A percentile compares a stretch with the other conserved stretches of the same genome.
phyloP scores from a whole-genome alignment of 176 grass and related monocot species.

The Tillandsia fasciculata region DNA sequence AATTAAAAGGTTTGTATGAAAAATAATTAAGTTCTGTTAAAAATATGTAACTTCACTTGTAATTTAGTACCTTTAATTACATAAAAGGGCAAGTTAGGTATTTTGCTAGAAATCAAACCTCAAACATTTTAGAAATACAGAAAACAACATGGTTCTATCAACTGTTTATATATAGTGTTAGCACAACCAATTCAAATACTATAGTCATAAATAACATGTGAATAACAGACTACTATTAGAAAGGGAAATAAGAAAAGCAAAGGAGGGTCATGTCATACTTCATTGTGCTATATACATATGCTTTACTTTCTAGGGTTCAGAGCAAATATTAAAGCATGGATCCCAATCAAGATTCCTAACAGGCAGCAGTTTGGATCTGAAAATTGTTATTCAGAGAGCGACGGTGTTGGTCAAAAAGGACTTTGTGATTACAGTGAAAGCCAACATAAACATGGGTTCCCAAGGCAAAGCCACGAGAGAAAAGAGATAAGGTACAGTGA shows the following conservation, averaged over 20 bases:
- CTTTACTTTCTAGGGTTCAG: slow-evolving; percentile 19
- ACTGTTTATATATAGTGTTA: too few species aligned
- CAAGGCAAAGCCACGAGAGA: not conserved
- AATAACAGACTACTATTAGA: not conserved
- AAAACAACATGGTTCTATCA: too few species aligned
- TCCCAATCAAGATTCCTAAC: slow-evolving; percentile 18
- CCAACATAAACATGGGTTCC: not conserved
- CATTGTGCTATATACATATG: not conserved
- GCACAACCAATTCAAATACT: too few species aligned
- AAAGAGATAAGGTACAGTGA: not conserved
- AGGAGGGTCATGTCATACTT: not conserved
- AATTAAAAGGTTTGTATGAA: not conserved
- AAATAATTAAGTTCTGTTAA: too few species aligned
- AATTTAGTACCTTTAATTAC: too few species aligned
- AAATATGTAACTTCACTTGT: too few species aligned
- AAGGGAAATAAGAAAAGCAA: not conserved
- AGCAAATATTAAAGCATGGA: slow-evolving; percentile 20
- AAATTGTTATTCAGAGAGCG: slow-evolving; percentile 24
- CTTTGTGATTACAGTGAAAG: slow-evolving; percentile 6
- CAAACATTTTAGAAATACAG: too few species aligned
- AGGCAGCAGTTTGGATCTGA: slow-evolving; percentile 16
- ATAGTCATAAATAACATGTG: too few species aligned
- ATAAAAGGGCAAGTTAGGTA: too few species aligned
- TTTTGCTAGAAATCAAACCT: too few species aligned
- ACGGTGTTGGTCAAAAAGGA: slow-evolving; percentile 16